A percentile compares a stretch with the other conserved stretches of the same genome.
Evolutionary conservation across 2,329 filamentous ascomycete species (phyloP).

Genomic region (Alternaria consortialis): DNA sequence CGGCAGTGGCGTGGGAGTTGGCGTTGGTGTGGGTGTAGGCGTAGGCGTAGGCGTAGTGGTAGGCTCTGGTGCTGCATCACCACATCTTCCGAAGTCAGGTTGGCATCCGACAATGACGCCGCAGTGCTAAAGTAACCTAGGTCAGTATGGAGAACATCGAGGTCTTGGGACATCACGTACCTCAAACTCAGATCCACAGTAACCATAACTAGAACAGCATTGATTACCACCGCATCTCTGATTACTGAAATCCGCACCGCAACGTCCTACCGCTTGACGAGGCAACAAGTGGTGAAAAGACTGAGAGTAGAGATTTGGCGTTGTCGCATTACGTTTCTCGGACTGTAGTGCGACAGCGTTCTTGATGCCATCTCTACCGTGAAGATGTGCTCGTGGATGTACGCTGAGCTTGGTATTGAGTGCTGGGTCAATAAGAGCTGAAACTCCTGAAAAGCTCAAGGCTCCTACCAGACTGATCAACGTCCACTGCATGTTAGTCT

Average conservation of each 20-base stretch:
- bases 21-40: constrained; percentile 27
- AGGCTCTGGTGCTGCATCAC: constrained; percentile 25
- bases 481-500: constrained; percentile 33
- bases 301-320: constrained; percentile 18
- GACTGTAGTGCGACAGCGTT: constrained; percentile 8
- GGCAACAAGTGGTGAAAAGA: constrained; percentile 22
- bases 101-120: constrained; percentile 37
- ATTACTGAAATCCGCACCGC: constrained; percentile 31
- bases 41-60: constrained; percentile 20
- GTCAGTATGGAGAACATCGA: neutral
- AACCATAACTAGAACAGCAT: constrained; percentile 40
- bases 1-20: constrained; percentile 31
- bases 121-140: constrained; percentile 18
- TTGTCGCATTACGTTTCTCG: constrained; percentile 27
- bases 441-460: constrained; percentile 27
- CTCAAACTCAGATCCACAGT: constrained; percentile 38
- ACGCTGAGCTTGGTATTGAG: constrained; percentile 15
- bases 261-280: constrained; percentile 37
- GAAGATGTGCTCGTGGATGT: constrained; percentile 1
- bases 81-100: constrained; percentile 40
- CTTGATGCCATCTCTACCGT: neutral
- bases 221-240: constrained; percentile 30
- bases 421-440: constrained; percentile 18
- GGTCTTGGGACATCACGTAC: neutral
- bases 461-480: constrained; percentile 23